Conservation (phyloP, 495 filamentous ascomycete species). For the Neurospora intermedia region DNA sequence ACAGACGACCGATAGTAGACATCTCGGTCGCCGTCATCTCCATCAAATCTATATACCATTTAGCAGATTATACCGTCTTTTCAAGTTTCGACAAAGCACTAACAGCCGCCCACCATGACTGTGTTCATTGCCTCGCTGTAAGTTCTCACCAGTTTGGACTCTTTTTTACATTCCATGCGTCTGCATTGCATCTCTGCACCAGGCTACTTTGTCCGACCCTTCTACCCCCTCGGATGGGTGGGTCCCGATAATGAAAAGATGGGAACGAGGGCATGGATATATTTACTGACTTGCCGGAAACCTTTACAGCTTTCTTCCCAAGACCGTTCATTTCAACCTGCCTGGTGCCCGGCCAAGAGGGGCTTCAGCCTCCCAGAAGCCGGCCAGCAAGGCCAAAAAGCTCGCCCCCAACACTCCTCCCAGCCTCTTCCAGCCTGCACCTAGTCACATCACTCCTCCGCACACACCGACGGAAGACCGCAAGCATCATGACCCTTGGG, state of each 20-base stretch:
- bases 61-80: background rate
- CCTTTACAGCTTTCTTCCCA: constrained; percentile 65
- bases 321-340: constrained; percentile 70
- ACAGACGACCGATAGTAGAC: background rate
- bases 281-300: background rate
- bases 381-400: constrained; percentile 14
- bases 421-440: constrained; percentile 33
- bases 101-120: constrained; percentile 48
- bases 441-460: constrained; percentile 35
- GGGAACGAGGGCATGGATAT: background rate
- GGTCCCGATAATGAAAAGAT: background rate
- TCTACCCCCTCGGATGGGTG: background rate
- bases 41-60: constrained; percentile 27
- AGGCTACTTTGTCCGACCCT: constrained; percentile 1
- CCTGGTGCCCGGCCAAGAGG: constrained; percentile 28
- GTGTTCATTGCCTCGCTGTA: constrained; percentile 80
- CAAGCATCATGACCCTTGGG: constrained; percentile 46
- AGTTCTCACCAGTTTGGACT: constrained; percentile 22
- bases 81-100: background rate
- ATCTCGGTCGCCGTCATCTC: background rate
- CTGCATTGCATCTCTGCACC: constrained; percentile 2
- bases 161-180: background rate
- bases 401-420: constrained; percentile 27
- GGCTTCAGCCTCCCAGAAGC: constrained; percentile 22
- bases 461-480: constrained; percentile 53